Conservation (phyloP, 2,329 filamentous ascomycete genomes). For the Colletotrichum tamarilloi region DNA sequence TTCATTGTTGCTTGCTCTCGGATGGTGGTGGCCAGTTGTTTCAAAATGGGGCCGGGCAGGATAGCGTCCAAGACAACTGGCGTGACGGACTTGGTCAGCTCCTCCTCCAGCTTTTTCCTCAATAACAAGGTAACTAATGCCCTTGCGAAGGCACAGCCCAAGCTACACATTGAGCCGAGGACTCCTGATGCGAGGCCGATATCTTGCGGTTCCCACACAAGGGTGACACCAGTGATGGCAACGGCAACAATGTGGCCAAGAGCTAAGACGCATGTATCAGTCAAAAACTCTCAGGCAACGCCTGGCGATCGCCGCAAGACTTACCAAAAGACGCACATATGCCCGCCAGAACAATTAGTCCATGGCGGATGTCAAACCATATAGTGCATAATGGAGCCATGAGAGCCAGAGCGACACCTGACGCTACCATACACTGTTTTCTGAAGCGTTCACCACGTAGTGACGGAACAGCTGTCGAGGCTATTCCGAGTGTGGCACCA, state of each 20-base stretch:
- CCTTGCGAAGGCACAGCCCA: slow-evolving; percentile 51
- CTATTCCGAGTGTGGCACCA: neutral
- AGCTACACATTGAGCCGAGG: slow-evolving; percentile 57
- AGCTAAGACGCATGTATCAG: slow-evolving; percentile 35
- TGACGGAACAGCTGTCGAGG: slow-evolving; percentile 47
- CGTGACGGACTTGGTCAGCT: slow-evolving; percentile 47
- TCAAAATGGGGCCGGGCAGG: too few species aligned
- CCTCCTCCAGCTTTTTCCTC: slow-evolving; percentile 47
- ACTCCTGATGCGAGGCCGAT: slow-evolving; percentile 57
- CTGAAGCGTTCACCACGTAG: slow-evolving; percentile 44
- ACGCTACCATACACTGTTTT: neutral
- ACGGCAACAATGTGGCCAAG: slow-evolving; percentile 54
- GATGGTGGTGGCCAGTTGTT: slow-evolving; percentile 47
- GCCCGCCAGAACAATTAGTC: neutral
- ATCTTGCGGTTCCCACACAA: slow-evolving; percentile 58
- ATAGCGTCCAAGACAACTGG: slow-evolving; percentile 44
- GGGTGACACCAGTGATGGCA: slow-evolving; percentile 54
- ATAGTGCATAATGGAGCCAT: neutral
- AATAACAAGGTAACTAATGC: slow-evolving; percentile 51
- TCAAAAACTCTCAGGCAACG: neutral
- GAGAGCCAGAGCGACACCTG: neutral
- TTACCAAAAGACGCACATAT: neutral
- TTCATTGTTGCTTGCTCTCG: slow-evolving; percentile 43
- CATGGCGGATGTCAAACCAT: neutral
- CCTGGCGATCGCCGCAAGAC: neutral